Evolutionary conservation across 352 stramenopile genomes (phyloP), one percentile per base, ranked within the genome.

Genomic region (Phytophthora constricta): DNA sequence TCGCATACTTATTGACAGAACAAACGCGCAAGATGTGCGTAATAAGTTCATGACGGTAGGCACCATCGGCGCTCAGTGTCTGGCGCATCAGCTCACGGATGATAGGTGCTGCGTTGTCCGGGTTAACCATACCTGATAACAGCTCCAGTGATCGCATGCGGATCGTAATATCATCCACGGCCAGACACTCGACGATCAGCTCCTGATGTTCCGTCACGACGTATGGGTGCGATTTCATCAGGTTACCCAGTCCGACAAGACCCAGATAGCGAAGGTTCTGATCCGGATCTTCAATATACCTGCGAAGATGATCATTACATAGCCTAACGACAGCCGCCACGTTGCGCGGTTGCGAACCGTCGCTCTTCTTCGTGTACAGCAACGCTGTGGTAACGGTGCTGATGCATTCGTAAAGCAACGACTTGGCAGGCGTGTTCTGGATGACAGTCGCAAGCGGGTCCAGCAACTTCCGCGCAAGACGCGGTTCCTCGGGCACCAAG

Each of bases 221-320:
- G 55, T 95, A 93, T 37, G 97, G 95, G 72, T 99, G 94, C 41
- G 91, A 98, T 65, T 91, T 84, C 89, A 99, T 98, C 43, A 99
- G 83, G 48, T 98, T 97, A 20, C 90, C 90, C 50, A 99, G 97
- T 0, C 97, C 98, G 1, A 99, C 96, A 8, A 99, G 87, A 9
- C 98, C 98, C 20, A 99, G 68, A 82, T 99, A 99, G 58, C 99
- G 99, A 41, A 99, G 70, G 76, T 99, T 99, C 77, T 99, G 97
- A 77, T 99, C 98, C n/a, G 90, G 72, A 68, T 99, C 97, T 71
- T 98, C 87, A 54, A 99, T 96, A 76, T 99, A 99, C 26, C 92
- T 85, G 22, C 91, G 83, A 23, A 99, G 74, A 50, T 98, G 97
- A 62, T 98, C 85, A 48, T 97, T 97, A 73, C 96, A 99, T 31